These are phyloP conservation scores for Penicillium sp. DNA, from an alignment of 2,329 filamentous ascomycete species.

Conservation along the genomic window DNA sequence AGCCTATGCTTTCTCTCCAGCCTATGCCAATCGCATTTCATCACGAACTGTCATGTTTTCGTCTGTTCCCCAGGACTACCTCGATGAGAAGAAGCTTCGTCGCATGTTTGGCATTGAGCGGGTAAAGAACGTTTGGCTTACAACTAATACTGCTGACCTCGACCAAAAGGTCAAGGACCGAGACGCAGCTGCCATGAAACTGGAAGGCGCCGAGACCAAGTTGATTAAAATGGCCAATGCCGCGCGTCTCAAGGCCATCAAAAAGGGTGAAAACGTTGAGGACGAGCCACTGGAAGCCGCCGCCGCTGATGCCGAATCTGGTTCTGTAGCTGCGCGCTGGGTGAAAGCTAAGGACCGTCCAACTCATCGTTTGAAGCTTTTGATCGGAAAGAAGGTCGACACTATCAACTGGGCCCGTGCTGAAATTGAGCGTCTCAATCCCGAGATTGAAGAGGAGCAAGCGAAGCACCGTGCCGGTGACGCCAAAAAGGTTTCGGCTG, in stretches of 20 bases:
- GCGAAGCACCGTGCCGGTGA: conserved; percentile 62
- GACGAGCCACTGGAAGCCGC: conserved; percentile 38
- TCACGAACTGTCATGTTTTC: conserved; percentile 88
- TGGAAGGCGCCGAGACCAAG: conserved; percentile 83
- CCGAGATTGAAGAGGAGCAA: conserved; percentile 66
- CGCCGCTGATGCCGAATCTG: conserved; percentile 60
- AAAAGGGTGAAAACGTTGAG: conserved; percentile 50
- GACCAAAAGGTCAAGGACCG: conserved; percentile 78
- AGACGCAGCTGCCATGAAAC: conserved; percentile 71
- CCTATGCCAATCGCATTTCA: conserved; percentile 80
- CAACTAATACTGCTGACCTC: conserved; percentile 70
- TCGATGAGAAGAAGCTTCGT: conserved; percentile 71
- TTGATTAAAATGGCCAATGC: conserved; percentile 76
- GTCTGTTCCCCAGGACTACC: conserved; percentile 73
- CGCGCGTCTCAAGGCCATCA: conserved; percentile 63
- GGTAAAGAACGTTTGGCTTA: conserved; percentile 81
- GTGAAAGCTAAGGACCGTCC: conserved; percentile 70
- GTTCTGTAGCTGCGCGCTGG: conserved; percentile 69
- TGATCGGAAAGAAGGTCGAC: conserved; percentile 86
- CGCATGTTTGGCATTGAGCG: conserved; percentile 73
- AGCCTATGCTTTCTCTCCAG: conserved; percentile 81
- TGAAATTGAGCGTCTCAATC: conserved; percentile 71
- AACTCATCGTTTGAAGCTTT: conserved; percentile 65
- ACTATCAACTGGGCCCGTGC: conserved; percentile 85
- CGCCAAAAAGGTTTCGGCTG: conserved; percentile 64